Conservation (phyloP, 768 basidiomycete species). For the Amanita exitialis region DNA sequence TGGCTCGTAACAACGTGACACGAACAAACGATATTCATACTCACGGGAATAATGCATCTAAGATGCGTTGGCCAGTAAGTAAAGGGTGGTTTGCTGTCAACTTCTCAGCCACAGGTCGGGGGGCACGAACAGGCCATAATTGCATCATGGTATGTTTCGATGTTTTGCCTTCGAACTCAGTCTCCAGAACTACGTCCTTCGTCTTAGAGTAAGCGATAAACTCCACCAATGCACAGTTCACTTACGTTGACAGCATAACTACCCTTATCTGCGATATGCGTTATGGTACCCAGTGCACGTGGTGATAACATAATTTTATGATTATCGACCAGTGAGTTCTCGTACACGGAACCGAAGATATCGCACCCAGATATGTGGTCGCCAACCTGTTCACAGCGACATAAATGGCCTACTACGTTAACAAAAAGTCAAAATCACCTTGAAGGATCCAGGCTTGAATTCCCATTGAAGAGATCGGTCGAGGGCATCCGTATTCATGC, state of each 20-base stretch:
- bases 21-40: slow-evolving; percentile 17
- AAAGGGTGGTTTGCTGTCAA: slow-evolving; percentile 87
- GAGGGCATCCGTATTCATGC: slow-evolving; percentile 95
- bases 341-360: slow-evolving; percentile 90
- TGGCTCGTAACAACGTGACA: neutral
- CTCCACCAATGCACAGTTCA: slow-evolving; percentile 7
- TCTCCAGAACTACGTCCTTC: slow-evolving; percentile 92
- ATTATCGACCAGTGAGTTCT: slow-evolving; percentile 93
- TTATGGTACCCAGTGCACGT: slow-evolving; percentile 90
- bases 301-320: slow-evolving; percentile 98
- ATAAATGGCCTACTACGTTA: slow-evolving; percentile 1
- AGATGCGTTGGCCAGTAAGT: slow-evolving; percentile 91
- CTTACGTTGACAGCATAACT: slow-evolving; percentile 84
- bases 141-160: slow-evolving; percentile 96
- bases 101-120: slow-evolving; percentile 93
- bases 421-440: slow-evolving; percentile 30
- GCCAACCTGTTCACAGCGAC: slow-evolving; percentile 50
- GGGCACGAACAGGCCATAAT: slow-evolving; percentile 97
- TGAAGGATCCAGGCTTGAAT: slow-evolving; percentile 76
- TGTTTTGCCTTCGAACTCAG: slow-evolving; percentile 93
- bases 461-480: slow-evolving; percentile 90
- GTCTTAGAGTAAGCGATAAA: neutral
- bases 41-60: slow-evolving; percentile 94
- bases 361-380: slow-evolving; percentile 98
- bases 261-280: slow-evolving; percentile 88